Conservation (phyloP, 2,329 filamentous ascomycete genomes). For the Colletotrichum theobromicola region DNA sequence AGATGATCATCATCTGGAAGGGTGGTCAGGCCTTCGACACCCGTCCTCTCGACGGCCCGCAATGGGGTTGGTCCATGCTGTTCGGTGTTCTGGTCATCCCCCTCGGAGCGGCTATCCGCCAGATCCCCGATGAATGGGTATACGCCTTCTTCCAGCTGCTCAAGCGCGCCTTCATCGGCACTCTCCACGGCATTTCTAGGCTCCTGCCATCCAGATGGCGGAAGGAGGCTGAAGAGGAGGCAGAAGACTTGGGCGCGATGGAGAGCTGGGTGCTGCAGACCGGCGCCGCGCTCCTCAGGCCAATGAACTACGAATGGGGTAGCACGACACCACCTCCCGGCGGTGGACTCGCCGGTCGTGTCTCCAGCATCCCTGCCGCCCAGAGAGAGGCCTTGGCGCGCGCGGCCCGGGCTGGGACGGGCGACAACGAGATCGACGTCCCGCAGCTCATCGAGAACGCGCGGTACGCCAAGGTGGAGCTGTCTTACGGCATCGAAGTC, state of each 20-base stretch:
- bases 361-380: conserved; percentile 25
- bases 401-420: conserved; percentile 6
- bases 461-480: conserved; percentile 4
- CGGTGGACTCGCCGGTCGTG: conserved; percentile 14
- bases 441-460: conserved; percentile 15
- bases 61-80: conserved; percentile 75
- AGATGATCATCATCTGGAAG: conserved; percentile 75
- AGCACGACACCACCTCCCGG: conserved; percentile 12
- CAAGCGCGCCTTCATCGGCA: conserved; percentile 28
- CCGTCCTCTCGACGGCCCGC: conserved; percentile 61
- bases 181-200: conserved; percentile 22
- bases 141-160: conserved; percentile 27
- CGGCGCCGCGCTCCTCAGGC: conserved; percentile 23
- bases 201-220: conserved; percentile 22
- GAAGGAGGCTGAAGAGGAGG: conserved; percentile 20
- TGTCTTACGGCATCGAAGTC: conserved; percentile 35
- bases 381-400: conserved; percentile 24
- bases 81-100: conserved; percentile 73
- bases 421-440: conserved; percentile 19
- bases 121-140: conserved; percentile 50
- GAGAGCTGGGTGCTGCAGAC: conserved; percentile 28
- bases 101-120: conserved; percentile 51
- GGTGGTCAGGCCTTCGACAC: conserved; percentile 73
- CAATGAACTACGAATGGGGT: conserved; percentile 28
- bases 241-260: conserved; percentile 13